A percentile compares a stretch with the other conserved stretches of the same genome.
phyloP scores from a whole-genome alignment of 371 early-diverging fungal species.

The Apophysomyces elegans region DNA sequence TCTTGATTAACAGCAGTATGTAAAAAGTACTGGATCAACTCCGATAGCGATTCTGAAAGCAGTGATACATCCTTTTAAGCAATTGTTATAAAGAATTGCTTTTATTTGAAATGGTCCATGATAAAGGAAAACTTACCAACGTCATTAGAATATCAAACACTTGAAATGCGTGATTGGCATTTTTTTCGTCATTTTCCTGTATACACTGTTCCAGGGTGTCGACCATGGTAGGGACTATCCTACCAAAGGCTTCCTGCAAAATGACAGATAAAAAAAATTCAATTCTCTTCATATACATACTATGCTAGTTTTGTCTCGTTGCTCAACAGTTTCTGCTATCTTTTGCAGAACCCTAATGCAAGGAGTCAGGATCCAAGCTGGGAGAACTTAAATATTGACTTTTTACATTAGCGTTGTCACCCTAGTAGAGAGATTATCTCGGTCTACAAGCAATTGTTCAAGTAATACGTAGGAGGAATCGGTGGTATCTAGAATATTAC shows the following conservation, averaged over 20 bases:
- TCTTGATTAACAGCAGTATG: constrained; percentile 64
- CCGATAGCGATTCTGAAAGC: constrained; percentile 71
- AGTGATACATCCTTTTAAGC: constrained; percentile 69
- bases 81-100: background rate
- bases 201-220: constrained; percentile 79
- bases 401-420: constrained; percentile 72
- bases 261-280: background rate
- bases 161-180: constrained; percentile 79
- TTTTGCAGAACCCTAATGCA: constrained; percentile 70
- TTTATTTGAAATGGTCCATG: background rate
- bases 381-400: background rate
- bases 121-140: constrained; percentile 39
- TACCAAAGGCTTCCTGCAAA: constrained; percentile 16
- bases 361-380: background rate
- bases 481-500: constrained; percentile 66
- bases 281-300: constrained; percentile 32
- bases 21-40: constrained; percentile 78
- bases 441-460: constrained; percentile 67
- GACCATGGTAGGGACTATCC: constrained; percentile 83
- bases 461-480: constrained; percentile 74
- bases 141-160: constrained; percentile 81
- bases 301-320: constrained; percentile 66
- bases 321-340: constrained; percentile 82
- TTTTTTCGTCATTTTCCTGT: constrained; percentile 70
- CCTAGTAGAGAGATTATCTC: constrained; percentile 58